Base-by-base conservation (phyloP, 768 basidiomycete species). In the Rhodotorula babjevae region DNA sequence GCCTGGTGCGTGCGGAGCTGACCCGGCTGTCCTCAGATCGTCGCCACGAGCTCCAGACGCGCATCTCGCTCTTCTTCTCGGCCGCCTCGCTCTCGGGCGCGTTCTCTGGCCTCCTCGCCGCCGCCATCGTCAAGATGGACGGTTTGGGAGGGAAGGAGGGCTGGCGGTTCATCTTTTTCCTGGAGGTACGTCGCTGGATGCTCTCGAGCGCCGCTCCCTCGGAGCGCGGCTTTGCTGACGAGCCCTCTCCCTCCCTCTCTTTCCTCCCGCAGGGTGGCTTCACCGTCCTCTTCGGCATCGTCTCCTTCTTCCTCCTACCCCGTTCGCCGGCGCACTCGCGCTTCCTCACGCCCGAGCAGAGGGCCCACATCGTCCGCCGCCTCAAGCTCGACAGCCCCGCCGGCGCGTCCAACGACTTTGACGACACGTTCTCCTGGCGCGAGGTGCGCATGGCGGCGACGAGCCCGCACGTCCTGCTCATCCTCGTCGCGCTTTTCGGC, bases 401-500 rank as follows among this genome's bases (percentile, higher is more conserved):
- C 1, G 70, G 67, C 0, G 44, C 53, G 19, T 33, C 31, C 2
- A 70, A 10, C 6, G 59, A 31, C 21, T 55, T 68, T 9, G 69
- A 65, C 9, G 85, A 88, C 68, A 47, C 27, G 3, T 88, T 88
- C 78, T 85, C 83, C 71, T 88, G 87, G 87, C 76, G 61, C 15
- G 87, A 90, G 77, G 85, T 88, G 29, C 69, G 78, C 10, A 81
- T 79, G 75, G 83, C 85, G 1, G 84, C 84, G 74, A 83, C 79
- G 29, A 83, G 85, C 2, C 85, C 85, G 0, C 88, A 89, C 8
- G 83, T 87, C 15, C 83, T 84, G 82, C 71, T 89, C 60, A 76
- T 87, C 36, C 82, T 82, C 0, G 56, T 87, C 12, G 79, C 82
- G 2, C 83, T 71, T 88, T 93, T 82, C 91, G 90, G 76, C 90